Percentiles rank a stretch among this genome's conserved stretches.
Conservation (phyloP, 2,329 filamentous ascomycete species). For the Juglanconis juglandina region DNA sequence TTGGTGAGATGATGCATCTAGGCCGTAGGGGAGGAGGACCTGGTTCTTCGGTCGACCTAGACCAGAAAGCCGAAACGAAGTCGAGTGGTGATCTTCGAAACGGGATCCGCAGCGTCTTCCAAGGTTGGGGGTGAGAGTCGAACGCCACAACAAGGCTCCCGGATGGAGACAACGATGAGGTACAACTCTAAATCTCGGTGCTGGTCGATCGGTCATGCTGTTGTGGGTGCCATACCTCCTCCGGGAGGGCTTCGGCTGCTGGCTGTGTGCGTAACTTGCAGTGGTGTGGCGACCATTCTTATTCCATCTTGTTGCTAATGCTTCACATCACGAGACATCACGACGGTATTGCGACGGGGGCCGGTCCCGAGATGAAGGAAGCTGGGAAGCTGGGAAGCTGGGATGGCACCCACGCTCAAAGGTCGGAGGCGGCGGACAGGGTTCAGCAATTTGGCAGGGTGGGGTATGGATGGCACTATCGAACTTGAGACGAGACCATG, state of each 20-base stretch:
- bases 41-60: neutral
- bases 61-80: neutral
- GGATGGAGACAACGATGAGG: neutral
- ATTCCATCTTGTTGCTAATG: too few species aligned
- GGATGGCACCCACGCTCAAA: neutral
- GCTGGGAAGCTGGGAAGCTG: neutral
- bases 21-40: neutral
- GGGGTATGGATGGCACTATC: neutral
- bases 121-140: neutral
- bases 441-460: neutral
- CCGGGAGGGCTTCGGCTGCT: too few species aligned
- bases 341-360: neutral
- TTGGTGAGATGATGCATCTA: neutral
- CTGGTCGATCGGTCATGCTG: neutral
- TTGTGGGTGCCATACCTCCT: neutral
- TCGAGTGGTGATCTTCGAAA: conserved; percentile 1
- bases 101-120: neutral
- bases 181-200: conserved; percentile 7
- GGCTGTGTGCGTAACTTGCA: too few species aligned
- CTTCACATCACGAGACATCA: too few species aligned
- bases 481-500: neutral
- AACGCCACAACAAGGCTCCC: neutral
- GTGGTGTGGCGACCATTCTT: too few species aligned
- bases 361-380: neutral
- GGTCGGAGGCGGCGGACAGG: neutral